These are phyloP conservation scores for Pascua sp. DNA, from an alignment of 1,284 basidiomycete genomes.

Conservation along the genomic window DNA sequence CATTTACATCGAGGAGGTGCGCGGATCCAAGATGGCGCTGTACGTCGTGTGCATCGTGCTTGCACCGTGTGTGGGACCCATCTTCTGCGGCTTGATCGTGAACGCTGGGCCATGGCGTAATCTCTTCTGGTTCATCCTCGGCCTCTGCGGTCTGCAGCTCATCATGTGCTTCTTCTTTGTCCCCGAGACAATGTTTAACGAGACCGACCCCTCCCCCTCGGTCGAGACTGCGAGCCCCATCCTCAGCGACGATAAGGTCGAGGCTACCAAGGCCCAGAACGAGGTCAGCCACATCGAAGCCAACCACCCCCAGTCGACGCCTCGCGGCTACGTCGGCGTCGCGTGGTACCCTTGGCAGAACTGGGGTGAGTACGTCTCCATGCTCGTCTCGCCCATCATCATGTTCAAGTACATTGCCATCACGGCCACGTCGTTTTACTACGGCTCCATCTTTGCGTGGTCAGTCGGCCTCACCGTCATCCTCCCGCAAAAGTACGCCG, in stretches of 20 bases:
- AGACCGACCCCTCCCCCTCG: not conserved
- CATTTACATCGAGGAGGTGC: slow-evolving; percentile 33
- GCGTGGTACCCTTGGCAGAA: slow-evolving; percentile 43
- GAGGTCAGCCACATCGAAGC: not conserved
- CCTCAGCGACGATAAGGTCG: not conserved
- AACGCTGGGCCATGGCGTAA: slow-evolving; percentile 27
- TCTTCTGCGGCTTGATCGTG: slow-evolving; percentile 40
- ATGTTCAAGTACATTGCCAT: slow-evolving; percentile 25
- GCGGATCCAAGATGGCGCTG: slow-evolving; percentile 40
- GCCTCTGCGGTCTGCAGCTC: slow-evolving; percentile 23
- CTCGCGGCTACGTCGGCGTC: slow-evolving; percentile 21
- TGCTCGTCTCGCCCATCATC: slow-evolving; percentile 33
- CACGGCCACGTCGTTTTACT: slow-evolving; percentile 37
- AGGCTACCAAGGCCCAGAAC: not conserved
- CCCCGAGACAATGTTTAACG: slow-evolving; percentile 43
- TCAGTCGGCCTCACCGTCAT: slow-evolving; percentile 44
- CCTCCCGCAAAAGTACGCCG: slow-evolving; percentile 37
- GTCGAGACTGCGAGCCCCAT: not conserved
- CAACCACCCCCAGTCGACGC: too few relatives aligned
- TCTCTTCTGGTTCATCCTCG: slow-evolving; percentile 42
- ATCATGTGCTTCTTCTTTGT: slow-evolving; percentile 29
- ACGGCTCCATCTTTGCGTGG: slow-evolving; percentile 41
- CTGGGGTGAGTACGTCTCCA: slow-evolving; percentile 31
- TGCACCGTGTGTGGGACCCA: slow-evolving; percentile 39
- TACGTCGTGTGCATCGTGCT: slow-evolving; percentile 32